Evolutionary conservation across 345 rosid species (phyloP).

Genomic region (Brassica nigra): DNA sequence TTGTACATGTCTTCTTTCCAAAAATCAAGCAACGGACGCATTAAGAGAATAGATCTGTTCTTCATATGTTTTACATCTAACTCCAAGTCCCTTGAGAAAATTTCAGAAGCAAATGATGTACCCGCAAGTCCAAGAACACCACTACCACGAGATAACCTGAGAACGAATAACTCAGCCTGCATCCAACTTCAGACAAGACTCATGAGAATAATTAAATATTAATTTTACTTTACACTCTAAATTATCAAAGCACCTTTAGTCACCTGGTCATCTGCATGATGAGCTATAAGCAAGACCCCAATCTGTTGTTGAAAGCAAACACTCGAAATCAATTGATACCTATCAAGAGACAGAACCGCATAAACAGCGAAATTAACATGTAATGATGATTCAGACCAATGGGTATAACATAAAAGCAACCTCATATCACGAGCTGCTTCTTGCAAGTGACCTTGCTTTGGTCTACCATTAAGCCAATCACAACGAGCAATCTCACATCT

Average conservation of each 20-base stretch:
- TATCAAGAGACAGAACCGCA: constrained; percentile 18
- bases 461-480: constrained; percentile 79
- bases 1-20: constrained; percentile 80
- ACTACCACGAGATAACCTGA: constrained; percentile 85
- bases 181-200: constrained; percentile 38
- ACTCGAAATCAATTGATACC: constrained; percentile 71
- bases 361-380: background rate
- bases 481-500: constrained; percentile 81
- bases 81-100: constrained; percentile 48
- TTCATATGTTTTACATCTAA: constrained; percentile 39
- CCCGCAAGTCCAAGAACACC: constrained; percentile 98
- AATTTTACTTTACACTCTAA: background rate
- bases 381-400: constrained; percentile 5
- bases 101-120: constrained; percentile 74
- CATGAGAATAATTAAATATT: constrained; percentile 4
- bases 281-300: constrained; percentile 84
- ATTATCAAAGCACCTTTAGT: constrained; percentile 5
- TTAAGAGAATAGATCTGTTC: constrained; percentile 59
- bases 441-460: constrained; percentile 83
- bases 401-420: constrained; percentile 32
- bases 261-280: constrained; percentile 95
- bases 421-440: constrained; percentile 92
- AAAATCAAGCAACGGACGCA: constrained; percentile 75
- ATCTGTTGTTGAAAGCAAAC: constrained; percentile 59
- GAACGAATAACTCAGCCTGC: constrained; percentile 90